phyloP scores from a whole-genome alignment of 768 basidiomycete species.

The Tricholoma sp. region DNA sequence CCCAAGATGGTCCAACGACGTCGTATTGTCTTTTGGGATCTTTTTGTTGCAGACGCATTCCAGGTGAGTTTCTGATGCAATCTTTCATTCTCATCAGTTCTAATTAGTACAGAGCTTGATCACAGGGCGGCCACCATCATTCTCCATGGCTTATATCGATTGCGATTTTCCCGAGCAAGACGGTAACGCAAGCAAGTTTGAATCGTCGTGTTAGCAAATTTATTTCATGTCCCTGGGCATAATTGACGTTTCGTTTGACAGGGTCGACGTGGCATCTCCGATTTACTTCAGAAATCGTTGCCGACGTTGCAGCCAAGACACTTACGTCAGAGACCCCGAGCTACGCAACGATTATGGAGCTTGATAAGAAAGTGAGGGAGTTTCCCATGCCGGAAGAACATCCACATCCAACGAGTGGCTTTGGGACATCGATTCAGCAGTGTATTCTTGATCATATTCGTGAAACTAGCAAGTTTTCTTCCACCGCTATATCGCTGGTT shows the following conservation, averaged over 20 bases:
- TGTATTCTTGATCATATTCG: conserved; percentile 45
- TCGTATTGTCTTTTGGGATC: conserved; percentile 71
- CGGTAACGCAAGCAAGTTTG: conserved; percentile 24
- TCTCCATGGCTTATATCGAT: conserved; percentile 62
- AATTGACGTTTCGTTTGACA: conserved; percentile 17
- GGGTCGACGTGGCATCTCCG: conserved; percentile 58
- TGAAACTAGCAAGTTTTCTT: conserved; percentile 35
- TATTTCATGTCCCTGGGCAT: background rate
- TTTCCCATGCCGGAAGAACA: conserved; percentile 27
- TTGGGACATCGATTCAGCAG: conserved; percentile 37
- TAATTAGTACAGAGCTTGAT: conserved; percentile 47
- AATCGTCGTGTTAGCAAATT: conserved; percentile 26
- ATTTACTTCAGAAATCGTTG: conserved; percentile 60
- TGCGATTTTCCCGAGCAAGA: conserved; percentile 50
- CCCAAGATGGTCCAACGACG: conserved; percentile 59
- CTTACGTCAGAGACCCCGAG: conserved; percentile 60
- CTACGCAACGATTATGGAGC: conserved; percentile 60
- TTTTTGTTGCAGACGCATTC: conserved; percentile 72
- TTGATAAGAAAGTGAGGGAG: conserved; percentile 64
- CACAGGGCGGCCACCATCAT: conserved; percentile 67
- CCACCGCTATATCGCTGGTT: background rate
- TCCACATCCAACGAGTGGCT: conserved; percentile 7
- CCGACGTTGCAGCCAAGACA: conserved; percentile 59
- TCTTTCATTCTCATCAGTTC: background rate
- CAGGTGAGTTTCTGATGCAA: conserved; percentile 32